Evolutionary conservation across 139 green algal genomes (phyloP).

Genomic region (Choricystis sp.): DNA sequence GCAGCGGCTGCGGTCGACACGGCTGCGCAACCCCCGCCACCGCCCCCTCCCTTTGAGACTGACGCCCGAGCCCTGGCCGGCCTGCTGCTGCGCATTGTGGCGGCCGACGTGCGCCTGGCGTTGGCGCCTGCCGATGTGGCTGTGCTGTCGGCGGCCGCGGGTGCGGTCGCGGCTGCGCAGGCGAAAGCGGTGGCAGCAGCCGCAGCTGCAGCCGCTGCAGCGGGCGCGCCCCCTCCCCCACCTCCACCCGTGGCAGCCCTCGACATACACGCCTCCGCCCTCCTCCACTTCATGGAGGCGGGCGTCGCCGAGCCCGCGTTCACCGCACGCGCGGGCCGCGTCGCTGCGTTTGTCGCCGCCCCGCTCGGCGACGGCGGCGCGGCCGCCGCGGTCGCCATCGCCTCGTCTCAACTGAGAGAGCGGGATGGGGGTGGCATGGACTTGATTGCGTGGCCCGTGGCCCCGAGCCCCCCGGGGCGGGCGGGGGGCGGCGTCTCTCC

Average conservation of each 20-base stretch:
- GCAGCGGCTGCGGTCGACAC: neutral
- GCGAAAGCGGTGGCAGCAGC: neutral
- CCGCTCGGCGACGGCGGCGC: neutral
- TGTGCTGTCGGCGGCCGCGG: neutral
- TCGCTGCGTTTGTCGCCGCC: neutral
- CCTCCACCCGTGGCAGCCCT: neutral
- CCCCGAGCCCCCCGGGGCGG: too few relatives aligned
- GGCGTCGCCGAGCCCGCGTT: neutral
- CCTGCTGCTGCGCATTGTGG: neutral
- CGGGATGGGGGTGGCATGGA: too few relatives aligned
- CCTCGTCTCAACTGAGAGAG: too few relatives aligned
- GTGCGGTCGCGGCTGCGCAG: too few relatives aligned
- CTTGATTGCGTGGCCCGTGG: too few relatives aligned
- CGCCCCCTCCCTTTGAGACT: too few relatives aligned
- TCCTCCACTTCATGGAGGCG: neutral
- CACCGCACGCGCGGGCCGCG: neutral
- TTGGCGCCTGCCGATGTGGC: neutral
- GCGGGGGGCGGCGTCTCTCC: too few relatives aligned
- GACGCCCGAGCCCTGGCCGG: too few relatives aligned
- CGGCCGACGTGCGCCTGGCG: neutral
- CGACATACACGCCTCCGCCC: neutral
- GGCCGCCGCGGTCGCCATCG: too few relatives aligned
- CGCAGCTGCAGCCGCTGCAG: too few relatives aligned
- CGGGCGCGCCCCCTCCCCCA: too few relatives aligned
- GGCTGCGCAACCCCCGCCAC: too few relatives aligned